phyloP scores from a whole-genome alignment of 495 filamentous ascomycete species.

The Podospora conica region DNA sequence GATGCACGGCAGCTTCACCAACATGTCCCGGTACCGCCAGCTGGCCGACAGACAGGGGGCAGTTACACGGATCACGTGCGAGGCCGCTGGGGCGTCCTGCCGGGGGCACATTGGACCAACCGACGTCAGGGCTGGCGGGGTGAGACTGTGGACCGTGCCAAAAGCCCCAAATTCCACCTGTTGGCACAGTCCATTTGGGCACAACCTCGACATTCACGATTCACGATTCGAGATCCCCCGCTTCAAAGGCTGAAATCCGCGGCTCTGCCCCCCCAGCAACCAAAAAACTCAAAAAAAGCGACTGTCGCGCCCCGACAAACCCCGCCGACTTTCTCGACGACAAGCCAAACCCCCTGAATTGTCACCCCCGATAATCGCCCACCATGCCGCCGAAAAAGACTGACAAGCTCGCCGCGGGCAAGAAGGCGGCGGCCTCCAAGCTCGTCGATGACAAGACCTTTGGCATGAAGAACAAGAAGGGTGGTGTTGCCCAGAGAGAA shows the following conservation, averaged over 20 bases:
- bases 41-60: neutral
- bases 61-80: slow-evolving; percentile 2
- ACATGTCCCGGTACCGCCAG: neutral
- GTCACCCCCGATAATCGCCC: slow-evolving; percentile 20
- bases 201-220: slow-evolving; percentile 9
- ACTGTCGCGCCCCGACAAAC: neutral
- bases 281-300: slow-evolving; percentile 1
- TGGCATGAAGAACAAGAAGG: slow-evolving; percentile 99
- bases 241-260: slow-evolving; percentile 12
- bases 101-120: neutral
- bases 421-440: slow-evolving; percentile 64
- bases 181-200: slow-evolving; percentile 12
- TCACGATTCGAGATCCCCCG: slow-evolving; percentile 21
- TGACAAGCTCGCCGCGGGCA: slow-evolving; percentile 46
- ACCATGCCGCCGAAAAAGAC: slow-evolving; percentile 91
- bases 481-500: slow-evolving; percentile 75
- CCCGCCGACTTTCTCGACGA: neutral
- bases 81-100: neutral
- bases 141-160: slow-evolving; percentile 9
- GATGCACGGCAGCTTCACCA: neutral
- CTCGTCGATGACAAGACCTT: slow-evolving; percentile 91
- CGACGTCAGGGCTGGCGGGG: slow-evolving; percentile 23
- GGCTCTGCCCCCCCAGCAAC: slow-evolving; percentile 15
- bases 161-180: neutral
- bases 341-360: neutral